Evolutionary conservation across 352 stramenopile species (phyloP).

Genomic region (Globisporangium iwayamae): DNA sequence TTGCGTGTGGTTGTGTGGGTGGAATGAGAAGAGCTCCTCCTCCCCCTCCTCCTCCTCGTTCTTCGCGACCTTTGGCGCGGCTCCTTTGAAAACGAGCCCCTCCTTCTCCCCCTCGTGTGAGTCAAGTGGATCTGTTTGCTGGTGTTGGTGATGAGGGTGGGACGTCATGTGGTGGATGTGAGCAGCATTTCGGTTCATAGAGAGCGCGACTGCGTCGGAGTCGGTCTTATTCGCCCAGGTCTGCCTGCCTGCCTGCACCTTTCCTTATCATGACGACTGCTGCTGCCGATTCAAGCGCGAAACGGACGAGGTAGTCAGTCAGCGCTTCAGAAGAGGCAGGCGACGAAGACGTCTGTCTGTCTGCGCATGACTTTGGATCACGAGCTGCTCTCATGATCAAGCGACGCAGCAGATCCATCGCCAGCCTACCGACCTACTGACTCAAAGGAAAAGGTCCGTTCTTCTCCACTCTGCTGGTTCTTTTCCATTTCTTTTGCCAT

Average conservation of each 20-base stretch:
- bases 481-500: constrained; percentile 8
- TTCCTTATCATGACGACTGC: neutral
- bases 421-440: neutral
- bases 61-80: neutral
- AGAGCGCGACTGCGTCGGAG: neutral
- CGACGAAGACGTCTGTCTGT: too few relatives aligned
- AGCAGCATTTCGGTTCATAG: neutral
- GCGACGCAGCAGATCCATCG: neutral
- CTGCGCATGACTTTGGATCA: neutral
- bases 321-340: constrained; percentile 12
- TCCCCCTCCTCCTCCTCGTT: too few relatives aligned
- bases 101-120: neutral
- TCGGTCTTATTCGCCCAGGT: neutral
- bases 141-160: neutral
- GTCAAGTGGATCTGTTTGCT: neutral
- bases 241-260: neutral
- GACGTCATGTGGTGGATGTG: neutral
- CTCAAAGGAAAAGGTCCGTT: neutral
- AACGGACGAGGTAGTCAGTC: constrained; percentile 11
- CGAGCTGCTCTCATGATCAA: neutral
- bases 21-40: neutral
- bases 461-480: neutral
- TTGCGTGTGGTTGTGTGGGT: neutral
- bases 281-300: neutral
- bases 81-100: neutral